Base-by-base conservation (phyloP, 495 filamentous ascomycete species). In the Talaromyces thailandensis region DNA sequence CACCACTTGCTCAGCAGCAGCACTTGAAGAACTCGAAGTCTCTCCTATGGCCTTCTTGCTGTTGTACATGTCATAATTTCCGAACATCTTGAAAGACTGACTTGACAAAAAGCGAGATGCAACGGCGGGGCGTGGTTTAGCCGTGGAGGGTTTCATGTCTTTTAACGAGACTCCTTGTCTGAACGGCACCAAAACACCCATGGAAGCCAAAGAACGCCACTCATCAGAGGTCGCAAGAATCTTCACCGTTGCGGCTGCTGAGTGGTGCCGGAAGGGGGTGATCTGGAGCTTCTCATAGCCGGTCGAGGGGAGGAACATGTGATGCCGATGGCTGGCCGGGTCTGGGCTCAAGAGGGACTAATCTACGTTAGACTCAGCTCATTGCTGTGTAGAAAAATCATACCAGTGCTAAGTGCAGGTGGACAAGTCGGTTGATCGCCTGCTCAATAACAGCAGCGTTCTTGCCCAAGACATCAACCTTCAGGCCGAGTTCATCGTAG, bases 351-450 rank as follows among this genome's bases (percentile, higher is more conserved):
- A 25, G 23, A 55, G 26, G 12, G 23, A 25, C 51, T 55, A 26
- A 26, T 12, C 8, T 18, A 48, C n/a, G n/a, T 48, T 48, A 48
- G 43, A 48, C 4, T 48, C 9, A 4, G 9, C 18, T 3, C 21
- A 8, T 48, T 18, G 18, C 43, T 48, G 43, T 48, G 43, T 1
- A 26, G 14, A 55, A 24, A 55, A 9, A 6, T n/a, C 51, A 55
- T 55, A 55, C 51, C 51, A 55, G 24, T 28, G 51, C 51, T 12
- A 24, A 2, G 23, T 55, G 7, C 5, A 55, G 7, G 21, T 55
- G n/a, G 21, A 14, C 83, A 40, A 96, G 82, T 50, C 79, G 83
- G 23, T 81, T 77, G 18, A 93, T 75, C 16, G 91, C 90, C 56
- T 81, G 80, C 57, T 93, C 84, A 6, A 92, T 76, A 55, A 90